phyloP scores from a whole-genome alignment of 2,329 filamentous ascomycete species.

The Penicillium sp. region DNA sequence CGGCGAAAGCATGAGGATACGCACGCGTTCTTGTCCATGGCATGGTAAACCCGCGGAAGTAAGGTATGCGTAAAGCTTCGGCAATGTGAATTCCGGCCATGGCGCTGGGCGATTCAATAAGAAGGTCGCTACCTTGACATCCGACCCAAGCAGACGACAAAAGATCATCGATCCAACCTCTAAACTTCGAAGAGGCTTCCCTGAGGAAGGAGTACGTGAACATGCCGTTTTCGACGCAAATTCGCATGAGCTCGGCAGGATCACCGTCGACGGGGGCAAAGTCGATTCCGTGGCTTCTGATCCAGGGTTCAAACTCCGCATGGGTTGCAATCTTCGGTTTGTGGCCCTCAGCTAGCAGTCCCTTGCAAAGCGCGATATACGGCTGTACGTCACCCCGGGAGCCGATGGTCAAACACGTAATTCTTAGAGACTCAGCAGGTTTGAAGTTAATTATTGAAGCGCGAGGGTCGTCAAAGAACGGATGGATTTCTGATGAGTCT shows the following conservation, averaged over 20 bases:
- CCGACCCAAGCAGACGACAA: slow-evolving; percentile 76
- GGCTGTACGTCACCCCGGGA: slow-evolving; percentile 95
- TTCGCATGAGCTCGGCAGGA: slow-evolving; percentile 87
- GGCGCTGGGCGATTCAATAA: slow-evolving; percentile 92
- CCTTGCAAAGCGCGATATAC: slow-evolving; percentile 94
- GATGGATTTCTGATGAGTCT: slow-evolving; percentile 51
- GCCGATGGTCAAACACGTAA: slow-evolving; percentile 94
- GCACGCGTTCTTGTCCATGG: slow-evolving; percentile 94
- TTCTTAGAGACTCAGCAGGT: slow-evolving; percentile 69
- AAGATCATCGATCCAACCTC: slow-evolving; percentile 90
- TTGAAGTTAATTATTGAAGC: slow-evolving; percentile 91
- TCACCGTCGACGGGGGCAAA: slow-evolving; percentile 87
- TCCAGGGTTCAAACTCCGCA: slow-evolving; percentile 81
- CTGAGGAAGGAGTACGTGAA: slow-evolving; percentile 89
- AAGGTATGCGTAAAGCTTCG: slow-evolving; percentile 85
- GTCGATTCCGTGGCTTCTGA: slow-evolving; percentile 88
- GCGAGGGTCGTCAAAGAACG: slow-evolving; percentile 85
- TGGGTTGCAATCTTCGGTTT: slow-evolving; percentile 85
- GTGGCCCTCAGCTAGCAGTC: slow-evolving; percentile 82
- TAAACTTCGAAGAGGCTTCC: slow-evolving; percentile 82
- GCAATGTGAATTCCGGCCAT: slow-evolving; percentile 99
- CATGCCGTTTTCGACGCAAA: slow-evolving; percentile 96
- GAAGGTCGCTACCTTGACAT: slow-evolving; percentile 79
- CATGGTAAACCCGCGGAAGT: slow-evolving; percentile 98
- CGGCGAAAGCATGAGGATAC: slow-evolving; percentile 94